Base-by-base conservation (phyloP, 2,329 filamentous ascomycete species). In the Aspergillus persii region DNA sequence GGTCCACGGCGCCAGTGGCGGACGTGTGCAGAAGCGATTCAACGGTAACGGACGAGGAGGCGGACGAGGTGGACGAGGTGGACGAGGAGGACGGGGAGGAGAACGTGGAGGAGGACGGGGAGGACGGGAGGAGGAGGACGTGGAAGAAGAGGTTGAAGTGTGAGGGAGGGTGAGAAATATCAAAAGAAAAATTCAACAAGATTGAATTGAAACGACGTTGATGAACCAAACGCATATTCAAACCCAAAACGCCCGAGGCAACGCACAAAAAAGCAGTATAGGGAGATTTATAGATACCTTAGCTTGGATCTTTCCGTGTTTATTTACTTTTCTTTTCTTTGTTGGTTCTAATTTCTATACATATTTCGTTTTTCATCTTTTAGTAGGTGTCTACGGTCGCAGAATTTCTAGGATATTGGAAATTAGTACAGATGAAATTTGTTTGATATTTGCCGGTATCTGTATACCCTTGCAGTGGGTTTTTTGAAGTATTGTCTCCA, bases 21-120 rank as follows among this genome's bases (percentile, higher is more conserved):
- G 60, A 30, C 61, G 66, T n/a, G 65, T 68, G 11, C 67, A 67
- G 58, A 69, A 69, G 54, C 63, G 66, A 31, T 61, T 58, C 31
- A 63, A 63, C 30, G 9, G 57, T 15, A 63, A 64, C 41, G 9
- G 58, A 15, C 60, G 57, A 46, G 63, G 64, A 15, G 63, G 64
- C 23, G 66, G 67, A 29, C 59, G 63, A 29, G 62, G 66, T 31
- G 53, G 53, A 33, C 9, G 53, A n/a, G 39, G 39, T 46, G 53
- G 53, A 36, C 26, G 53, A 23, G 41, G 41, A n/a, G 36, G 36
- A n/a, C 26, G 53, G 23, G 41, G 41, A n/a, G 36, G 36, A n/a
- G 36, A 15, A n/a, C 12, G 15, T n/a, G 12, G 36, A 5, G 12
- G 36, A n/a, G 36, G 36, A 6, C 12, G 36, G 5, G 30, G 30